phyloP scores from a whole-genome alignment of 2,329 filamentous ascomycete species.

The Alternaria sp. region DNA sequence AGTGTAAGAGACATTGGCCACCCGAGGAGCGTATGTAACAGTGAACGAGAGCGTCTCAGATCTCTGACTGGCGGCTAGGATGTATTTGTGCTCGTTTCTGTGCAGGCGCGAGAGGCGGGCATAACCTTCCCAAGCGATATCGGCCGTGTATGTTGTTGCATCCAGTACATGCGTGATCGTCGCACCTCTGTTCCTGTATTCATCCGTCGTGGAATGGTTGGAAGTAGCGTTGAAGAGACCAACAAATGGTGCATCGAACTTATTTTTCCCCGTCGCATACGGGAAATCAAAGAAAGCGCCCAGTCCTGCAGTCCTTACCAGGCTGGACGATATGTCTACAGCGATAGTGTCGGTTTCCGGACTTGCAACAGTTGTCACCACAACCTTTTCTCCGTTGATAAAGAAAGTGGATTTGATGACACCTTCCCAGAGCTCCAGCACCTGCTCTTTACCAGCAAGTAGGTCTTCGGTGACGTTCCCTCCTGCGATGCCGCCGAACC shows the following conservation, averaged over 20 bases:
- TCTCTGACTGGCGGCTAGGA: constrained; percentile 44
- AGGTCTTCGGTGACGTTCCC: constrained; percentile 50
- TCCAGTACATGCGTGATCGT: constrained; percentile 55
- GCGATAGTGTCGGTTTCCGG: constrained; percentile 56
- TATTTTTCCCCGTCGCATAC: constrained; percentile 55
- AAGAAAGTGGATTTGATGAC: constrained; percentile 54
- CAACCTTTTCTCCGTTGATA: constrained; percentile 49
- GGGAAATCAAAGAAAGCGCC: constrained; percentile 62
- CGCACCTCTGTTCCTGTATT: constrained; percentile 37
- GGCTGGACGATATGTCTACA: constrained; percentile 51
- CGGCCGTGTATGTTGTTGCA: constrained; percentile 52
- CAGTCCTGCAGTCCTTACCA: constrained; percentile 49
- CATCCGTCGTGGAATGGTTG: constrained; percentile 52
- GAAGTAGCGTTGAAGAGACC: constrained; percentile 58
- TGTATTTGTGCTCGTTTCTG: constrained; percentile 53
- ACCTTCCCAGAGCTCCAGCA: constrained; percentile 58
- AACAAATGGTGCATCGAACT: constrained; percentile 63
- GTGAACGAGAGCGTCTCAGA: constrained; percentile 30
- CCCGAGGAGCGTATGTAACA: constrained; percentile 29
- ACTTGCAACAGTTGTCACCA: constrained; percentile 55
- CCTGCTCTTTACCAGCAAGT: constrained; percentile 51
- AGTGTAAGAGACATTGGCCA: constrained; percentile 42
- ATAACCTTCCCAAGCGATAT: constrained; percentile 48
- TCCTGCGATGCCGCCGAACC: constrained; percentile 53
- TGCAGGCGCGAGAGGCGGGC: constrained; percentile 41